A percentile compares a stretch with the other conserved stretches of the same genome.
phyloP scores from a whole-genome alignment of 257 asterid genomes.

The Capsicum pubescens region DNA sequence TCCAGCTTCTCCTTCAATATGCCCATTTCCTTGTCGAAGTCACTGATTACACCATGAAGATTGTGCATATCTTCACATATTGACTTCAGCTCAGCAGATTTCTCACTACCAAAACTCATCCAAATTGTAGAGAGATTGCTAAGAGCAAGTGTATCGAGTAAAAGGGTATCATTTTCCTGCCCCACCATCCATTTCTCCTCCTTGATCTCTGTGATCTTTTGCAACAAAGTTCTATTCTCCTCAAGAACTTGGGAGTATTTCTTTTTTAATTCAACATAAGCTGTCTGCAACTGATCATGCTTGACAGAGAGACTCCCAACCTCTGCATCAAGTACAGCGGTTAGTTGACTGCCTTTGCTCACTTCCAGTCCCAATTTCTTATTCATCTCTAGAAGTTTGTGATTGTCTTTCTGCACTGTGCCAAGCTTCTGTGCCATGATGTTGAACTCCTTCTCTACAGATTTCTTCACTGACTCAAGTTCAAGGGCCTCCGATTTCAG shows the following conservation, averaged over 20 bases:
- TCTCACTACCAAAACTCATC: slow-evolving; percentile 56
- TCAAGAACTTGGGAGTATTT: slow-evolving; percentile 51
- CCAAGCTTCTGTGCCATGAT: slow-evolving; percentile 58
- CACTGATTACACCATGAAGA: slow-evolving; percentile 50
- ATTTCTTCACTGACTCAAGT: slow-evolving; percentile 60
- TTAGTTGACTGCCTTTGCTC: slow-evolving; percentile 47
- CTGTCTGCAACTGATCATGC: slow-evolving; percentile 55
- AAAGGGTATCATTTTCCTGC: slow-evolving; percentile 56
- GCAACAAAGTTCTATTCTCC: slow-evolving; percentile 59
- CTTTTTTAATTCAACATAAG: slow-evolving; percentile 53
- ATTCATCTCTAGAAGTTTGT: slow-evolving; percentile 61
- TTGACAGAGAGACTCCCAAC: slow-evolving; percentile 49
- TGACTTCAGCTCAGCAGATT: slow-evolving; percentile 50
- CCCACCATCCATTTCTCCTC: slow-evolving; percentile 60
- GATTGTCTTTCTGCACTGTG: slow-evolving; percentile 54
- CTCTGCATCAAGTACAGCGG: slow-evolving; percentile 53
- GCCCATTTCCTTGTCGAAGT: slow-evolving; percentile 55
- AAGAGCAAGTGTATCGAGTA: slow-evolving; percentile 59
- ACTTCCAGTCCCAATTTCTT: slow-evolving; percentile 53
- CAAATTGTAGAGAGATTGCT: slow-evolving; percentile 52
- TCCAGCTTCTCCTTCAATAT: slow-evolving; percentile 58
- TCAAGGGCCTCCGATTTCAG: slow-evolving; percentile 69
- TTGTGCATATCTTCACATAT: slow-evolving; percentile 56
- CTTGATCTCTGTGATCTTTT: slow-evolving; percentile 56
- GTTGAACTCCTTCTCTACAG: slow-evolving; percentile 57